Percentiles rank a stretch among this genome's conserved stretches.
These are phyloP conservation scores for Diaporthe australafricana DNA, from an alignment of 2,329 filamentous ascomycete species.

Conservation along the genomic window DNA sequence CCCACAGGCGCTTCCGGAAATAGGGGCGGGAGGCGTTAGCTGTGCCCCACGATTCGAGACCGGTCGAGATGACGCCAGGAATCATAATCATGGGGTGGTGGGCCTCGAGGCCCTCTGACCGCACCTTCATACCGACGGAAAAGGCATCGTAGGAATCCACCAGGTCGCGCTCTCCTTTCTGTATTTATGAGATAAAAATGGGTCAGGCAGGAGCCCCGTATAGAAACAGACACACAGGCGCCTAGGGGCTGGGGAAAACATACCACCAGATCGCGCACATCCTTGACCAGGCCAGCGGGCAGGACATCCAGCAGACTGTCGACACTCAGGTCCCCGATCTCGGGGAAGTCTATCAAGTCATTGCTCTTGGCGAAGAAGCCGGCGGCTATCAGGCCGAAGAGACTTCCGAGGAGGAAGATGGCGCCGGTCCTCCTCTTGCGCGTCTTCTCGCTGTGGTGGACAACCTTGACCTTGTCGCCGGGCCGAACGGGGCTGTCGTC, in stretches of 20 bases:
- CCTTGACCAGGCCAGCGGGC: slow-evolving; percentile 85
- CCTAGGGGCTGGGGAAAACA: slow-evolving; percentile 46
- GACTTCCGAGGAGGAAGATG: slow-evolving; percentile 86
- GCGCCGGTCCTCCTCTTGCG: slow-evolving; percentile 82
- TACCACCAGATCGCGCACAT: slow-evolving; percentile 88
- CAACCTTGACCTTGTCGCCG: slow-evolving; percentile 55
- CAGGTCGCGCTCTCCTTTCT: slow-evolving; percentile 86
- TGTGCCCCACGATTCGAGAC: slow-evolving; percentile 96
- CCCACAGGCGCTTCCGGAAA: slow-evolving; percentile 95
- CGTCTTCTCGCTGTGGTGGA: slow-evolving; percentile 59
- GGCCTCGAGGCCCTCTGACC: slow-evolving; percentile 82
- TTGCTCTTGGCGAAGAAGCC: slow-evolving; percentile 91
- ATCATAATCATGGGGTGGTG: slow-evolving; percentile 96
- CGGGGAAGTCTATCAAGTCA: slow-evolving; percentile 86
- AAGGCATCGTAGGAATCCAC: slow-evolving; percentile 94
- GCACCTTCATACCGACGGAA: slow-evolving; percentile 86
- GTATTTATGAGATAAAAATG: slow-evolving; percentile 38
- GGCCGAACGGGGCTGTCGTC: slow-evolving; percentile 50
- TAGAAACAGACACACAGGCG: neutral
- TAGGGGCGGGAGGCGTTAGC: slow-evolving; percentile 86
- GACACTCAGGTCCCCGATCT: slow-evolving; percentile 79
- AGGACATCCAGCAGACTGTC: slow-evolving; percentile 89
- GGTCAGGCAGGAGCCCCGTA: slow-evolving; percentile 3
- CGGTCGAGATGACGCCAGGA: slow-evolving; percentile 96
- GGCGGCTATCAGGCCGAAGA: slow-evolving; percentile 91